Evolutionary conservation across 257 asterid genomes (phyloP), one percentile per base, ranked within the genome.

Genomic region (Coffea canephora): DNA sequence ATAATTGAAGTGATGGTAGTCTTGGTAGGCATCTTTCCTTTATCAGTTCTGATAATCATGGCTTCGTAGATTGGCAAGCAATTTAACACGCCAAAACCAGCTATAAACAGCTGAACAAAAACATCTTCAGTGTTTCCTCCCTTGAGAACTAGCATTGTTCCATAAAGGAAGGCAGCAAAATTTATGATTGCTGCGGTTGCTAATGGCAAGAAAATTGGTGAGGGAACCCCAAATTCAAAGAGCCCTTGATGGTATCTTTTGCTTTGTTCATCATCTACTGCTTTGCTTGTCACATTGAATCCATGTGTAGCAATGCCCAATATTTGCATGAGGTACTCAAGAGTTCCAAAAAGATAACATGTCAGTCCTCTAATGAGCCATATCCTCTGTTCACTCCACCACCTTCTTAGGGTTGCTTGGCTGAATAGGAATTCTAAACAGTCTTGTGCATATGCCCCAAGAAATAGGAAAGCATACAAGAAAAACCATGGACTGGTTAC

Each of bases 371-470:
- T 39, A 39, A 39, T 39, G 43, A 39, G 43, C 96, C 97, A 93
- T 83, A 93, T 91, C 78, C 98, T 89, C 83, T 95, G 98, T 57
- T 91, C 95, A 79, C 71, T 93, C 96, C 97, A 95, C 98, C 98
- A 95, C 77, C 90, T 84, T 73, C 21, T 61, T 5, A 75, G 45
- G 54, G 94, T 87, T 14, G 93, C 93, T 77, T 83, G 36, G 23
- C 82, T 77, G 31, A 31, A 31, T 18, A 91, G 64, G 89, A 87
- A 93, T 73, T 93, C 91, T 12, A 84, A 5, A 8, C 69, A 89
- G 74, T 94, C 97, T 87, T 93, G 98, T 13, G 82, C 88, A 36
- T 87, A 91, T n/a, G 97, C 89, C 25, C 97, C 97, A 0, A 93
- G 18, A 48, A 87, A 88, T 7, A 93, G 82, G 76, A 93, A 93